Base-by-base conservation (phyloP, 1,139 yeast species). In the Torulaspora globosa region DNA sequence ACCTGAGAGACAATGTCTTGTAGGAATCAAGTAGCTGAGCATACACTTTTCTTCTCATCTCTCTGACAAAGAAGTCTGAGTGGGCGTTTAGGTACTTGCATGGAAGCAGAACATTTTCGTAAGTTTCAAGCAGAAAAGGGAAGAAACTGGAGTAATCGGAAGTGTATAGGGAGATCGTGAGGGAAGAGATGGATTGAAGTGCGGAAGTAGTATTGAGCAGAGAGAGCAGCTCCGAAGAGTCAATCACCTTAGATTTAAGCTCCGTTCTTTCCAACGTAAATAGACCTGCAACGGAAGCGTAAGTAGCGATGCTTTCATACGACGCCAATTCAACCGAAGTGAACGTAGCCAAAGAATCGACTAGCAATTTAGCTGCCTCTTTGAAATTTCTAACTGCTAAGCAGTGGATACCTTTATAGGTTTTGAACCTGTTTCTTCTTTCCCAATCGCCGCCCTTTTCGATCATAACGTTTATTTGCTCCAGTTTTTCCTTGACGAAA, bases 401-500 rank as follows among this genome's bases (percentile, higher is more conserved):
- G 42, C 80, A 73, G 66, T 87, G 87, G 45, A 92, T 76, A 18
- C 98, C 98, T 52, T 79, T 71, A 69, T 92, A 94, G 6, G 97
- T 88, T 71, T 94, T 92, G 73, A 79, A 88, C 58, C 96, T 75
- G 70, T 94, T 92, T 63, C 96, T 81, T 67, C 98, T 86, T 70
- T 94, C 98, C 98, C 99, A 92, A 66, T 92, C 99, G 49, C 98
- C 98, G 43, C 98, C 98, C 61, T 88, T 84, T 60, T 92, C 98
- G 60, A 92, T 88, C 63, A 87, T 72, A 36, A 71, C 65, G 61
- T 84, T 80, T 33, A 84, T 80, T 56, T 82, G 82, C 47, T 84
- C 95, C 59, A 94, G 75, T 62, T 84, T 82, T 59, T 82, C 80
- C 49, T 82, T 77, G 37, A 86, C 85, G 55, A 78, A 79, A 11